Base-by-base conservation (phyloP, 306 rosid genomes). In the Acacia acuminata region DNA sequence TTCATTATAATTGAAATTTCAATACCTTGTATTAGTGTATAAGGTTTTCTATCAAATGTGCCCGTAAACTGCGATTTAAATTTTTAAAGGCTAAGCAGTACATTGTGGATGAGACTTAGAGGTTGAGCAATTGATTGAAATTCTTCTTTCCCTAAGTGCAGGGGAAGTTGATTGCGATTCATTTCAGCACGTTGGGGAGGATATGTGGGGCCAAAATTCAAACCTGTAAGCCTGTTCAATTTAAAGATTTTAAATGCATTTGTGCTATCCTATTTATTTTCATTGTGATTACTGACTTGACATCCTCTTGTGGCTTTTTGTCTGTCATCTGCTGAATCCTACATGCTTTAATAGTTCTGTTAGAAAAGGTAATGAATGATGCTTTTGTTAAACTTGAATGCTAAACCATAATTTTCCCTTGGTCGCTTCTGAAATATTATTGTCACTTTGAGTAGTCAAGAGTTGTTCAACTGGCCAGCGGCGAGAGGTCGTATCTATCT, bases 161-260 rank as follows among this genome's bases (percentile, higher is more conserved):
- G 99, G 99, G 99, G 77, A 96, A 90, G 89, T 88, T 94, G 88
- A 88, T 92, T 81, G 97, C 92, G 85, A 88, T 94, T 87, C 94
- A 86, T 82, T 96, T 96, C 90, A 92, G 91, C 79, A 42, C 86
- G 70, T 25, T 75, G 36, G 98, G 98, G 55, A 91, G 89, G 83
- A 91, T 96, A 66, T 87, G 92, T 79, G 94, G 99, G 74, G 97
- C 97, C 71, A 83, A 85, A 85, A 85, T 94, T 75, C 97, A 96
- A 88, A 92, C 97, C 10, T 92, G 99, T 96, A 92, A 96, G 97
- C 81, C 25, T 61, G 77, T 80, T 81, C 56, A 56, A 72, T 68
- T 63, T 71, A 74, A 82, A 77, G 78, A 61, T 76, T 56, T 81
- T 73, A 5, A 8, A 42, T 82, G 16, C 76, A 60, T 67, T 27